Evolutionary conservation across 2,329 filamentous ascomycete species (phyloP), one percentile per base, ranked within the genome.

Genomic region (Mycogone perniciosa): DNA sequence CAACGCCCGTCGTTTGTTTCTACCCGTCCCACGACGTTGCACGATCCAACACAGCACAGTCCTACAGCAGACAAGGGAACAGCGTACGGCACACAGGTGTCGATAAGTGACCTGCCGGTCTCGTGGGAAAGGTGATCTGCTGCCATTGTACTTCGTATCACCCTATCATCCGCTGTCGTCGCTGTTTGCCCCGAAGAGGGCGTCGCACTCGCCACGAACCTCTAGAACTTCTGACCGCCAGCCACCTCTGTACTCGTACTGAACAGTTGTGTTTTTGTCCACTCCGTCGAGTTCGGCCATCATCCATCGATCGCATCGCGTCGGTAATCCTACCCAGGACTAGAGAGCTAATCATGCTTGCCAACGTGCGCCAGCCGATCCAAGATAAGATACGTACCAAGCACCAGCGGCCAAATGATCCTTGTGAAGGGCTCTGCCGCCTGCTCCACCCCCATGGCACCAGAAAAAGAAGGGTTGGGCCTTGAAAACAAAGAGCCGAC

Each of bases 91-190:
- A 35, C 20, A 27, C 39, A 42, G 39, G 39, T 10, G 39, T 10
- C 13, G 10, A 29, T 42, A 13, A 42, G 39, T 20, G 39, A 42
- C 13, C 39, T 10, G 7, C n/a, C 26, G 9, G 39, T 42, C 39
- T 44, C 42, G 29, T 44, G 42, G 42, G 42, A 44, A 44, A 44
- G 42, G 42, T 44, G 29, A 44, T 33, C n/a, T 44, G 30, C 20
- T 20, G 20, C 20, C 20, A 20, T 27, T 41, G 38, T 41, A 8
- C 42, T 44, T 11, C 29, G 42, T 44, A 27, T 34, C 30, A 44
- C 42, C 42, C 42, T 34, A 13, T 44, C 29, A 44, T 44, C 30
- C 13, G 13, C n/a, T 11, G 6, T 27, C 31, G 30, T 44, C 31
- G 26, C 42, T 7, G 42, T 31, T 34, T 44, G 42, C 26, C n/a